These are phyloP conservation scores for Salinomyces thailandicus DNA, from an alignment of 2,329 filamentous ascomycete species.

Conservation along the genomic window DNA sequence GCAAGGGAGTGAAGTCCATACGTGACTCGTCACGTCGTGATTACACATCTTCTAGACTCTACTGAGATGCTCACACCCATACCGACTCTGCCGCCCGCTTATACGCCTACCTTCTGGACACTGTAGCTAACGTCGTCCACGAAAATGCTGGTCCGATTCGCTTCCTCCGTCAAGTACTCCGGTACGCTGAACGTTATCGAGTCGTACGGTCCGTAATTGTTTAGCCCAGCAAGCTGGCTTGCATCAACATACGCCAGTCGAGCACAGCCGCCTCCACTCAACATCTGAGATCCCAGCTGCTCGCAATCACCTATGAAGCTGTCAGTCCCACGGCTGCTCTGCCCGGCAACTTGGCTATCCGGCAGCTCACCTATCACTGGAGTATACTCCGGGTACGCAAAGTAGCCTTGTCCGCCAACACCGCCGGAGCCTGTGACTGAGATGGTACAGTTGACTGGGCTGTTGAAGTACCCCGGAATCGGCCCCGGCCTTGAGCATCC, in stretches of 20 bases:
- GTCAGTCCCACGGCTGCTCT: neutral
- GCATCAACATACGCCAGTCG: neutral
- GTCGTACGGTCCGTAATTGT: neutral
- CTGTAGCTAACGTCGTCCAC: neutral
- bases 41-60: too few species aligned
- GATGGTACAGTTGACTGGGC: neutral
- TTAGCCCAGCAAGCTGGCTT: neutral
- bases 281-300: neutral
- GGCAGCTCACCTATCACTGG: neutral
- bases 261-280: neutral
- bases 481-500: neutral
- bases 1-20: too few species aligned
- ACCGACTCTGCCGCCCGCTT: too few species aligned
- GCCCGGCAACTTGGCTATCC: too few species aligned
- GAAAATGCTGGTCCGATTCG: neutral
- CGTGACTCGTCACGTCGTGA: too few species aligned
- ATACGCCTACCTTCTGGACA: neutral
- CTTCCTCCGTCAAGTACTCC: neutral
- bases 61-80: too few species aligned
- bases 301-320: neutral
- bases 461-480: neutral
- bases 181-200: neutral
- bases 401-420: neutral
- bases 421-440: neutral
- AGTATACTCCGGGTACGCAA: neutral